Conservation (phyloP, 305 asterid genomes). For the Fraxinus baroniana region DNA sequence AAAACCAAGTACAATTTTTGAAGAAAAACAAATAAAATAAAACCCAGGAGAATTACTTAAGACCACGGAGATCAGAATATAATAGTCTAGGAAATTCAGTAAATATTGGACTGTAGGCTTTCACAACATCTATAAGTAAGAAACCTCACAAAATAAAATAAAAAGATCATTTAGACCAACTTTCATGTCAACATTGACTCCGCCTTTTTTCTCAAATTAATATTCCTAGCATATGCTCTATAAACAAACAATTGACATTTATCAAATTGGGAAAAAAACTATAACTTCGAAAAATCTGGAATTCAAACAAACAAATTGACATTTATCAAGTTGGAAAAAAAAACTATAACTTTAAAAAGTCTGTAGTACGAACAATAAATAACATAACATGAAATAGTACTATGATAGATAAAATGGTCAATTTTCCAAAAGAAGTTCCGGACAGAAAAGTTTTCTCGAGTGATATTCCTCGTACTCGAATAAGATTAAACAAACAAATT, state of each 20-base stretch:
- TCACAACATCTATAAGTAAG: background rate
- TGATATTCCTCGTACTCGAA: background rate
- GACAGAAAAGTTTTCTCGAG: background rate
- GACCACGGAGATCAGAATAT: background rate
- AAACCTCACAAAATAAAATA: background rate
- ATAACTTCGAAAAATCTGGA: background rate
- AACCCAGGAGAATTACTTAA: background rate
- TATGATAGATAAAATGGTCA: background rate
- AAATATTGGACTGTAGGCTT: background rate
- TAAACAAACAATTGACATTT: background rate
- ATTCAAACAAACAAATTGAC: background rate
- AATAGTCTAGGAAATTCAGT: background rate
- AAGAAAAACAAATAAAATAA: background rate
- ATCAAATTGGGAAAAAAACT: background rate
- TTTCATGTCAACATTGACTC: background rate
- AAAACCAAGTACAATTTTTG: background rate
- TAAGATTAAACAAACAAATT: background rate
- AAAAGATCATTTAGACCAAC: background rate
- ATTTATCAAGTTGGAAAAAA: background rate
- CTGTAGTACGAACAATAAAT: background rate
- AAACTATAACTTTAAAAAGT: background rate
- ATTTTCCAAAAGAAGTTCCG: background rate
- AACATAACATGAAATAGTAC: background rate
- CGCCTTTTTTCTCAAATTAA: background rate
- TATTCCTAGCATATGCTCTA: background rate